Evolutionary conservation across 306 rosid genomes (phyloP), one percentile per base, ranked within the genome.

Genomic region (Casuarina glauca): DNA sequence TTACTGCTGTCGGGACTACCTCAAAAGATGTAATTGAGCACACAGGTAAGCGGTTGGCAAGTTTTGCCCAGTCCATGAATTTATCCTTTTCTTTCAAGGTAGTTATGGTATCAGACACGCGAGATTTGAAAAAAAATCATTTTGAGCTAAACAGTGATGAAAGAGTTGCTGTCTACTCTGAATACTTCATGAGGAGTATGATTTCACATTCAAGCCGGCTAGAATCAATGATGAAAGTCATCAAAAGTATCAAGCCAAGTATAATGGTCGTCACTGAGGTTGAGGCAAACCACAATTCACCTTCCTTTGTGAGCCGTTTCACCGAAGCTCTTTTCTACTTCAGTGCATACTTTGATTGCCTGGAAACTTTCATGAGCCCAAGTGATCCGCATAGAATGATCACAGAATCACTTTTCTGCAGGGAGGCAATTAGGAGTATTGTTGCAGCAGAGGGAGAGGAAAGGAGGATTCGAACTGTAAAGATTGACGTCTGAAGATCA

Each of bases 401-500:
- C 19, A 1, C 74, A 0, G 96, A 92, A 50, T 87, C 93, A 9
- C 1, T 42, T 4, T 87, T 84, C 83, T 82, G 87, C 4, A 74
- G 83, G n/a, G 39, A n/a, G 26, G 93, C 83, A 53, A 89, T 92
- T 2, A 87, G 68, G 60, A 87, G 81, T n/a, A 84, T 83, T 1
- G 85, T 92, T 75, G 88, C 89, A 7, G 42, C 46, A 4, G 93
- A 92, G 52, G 97, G 90, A 76, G 87, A 32, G 35, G 89, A 87
- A 32, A 90, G 97, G 75, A 90, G 70, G 74, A 46, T 50, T 13
- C 68, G 89, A 36, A 16, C 78, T 69, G 91, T 90, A 53, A 90
- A 76, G 82, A 74, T 89, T 20, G 96, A 90, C 52, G 90, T 87
- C 7, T 92, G 97, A 96, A 90, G 93, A 80, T 83, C 86, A 0